Evolutionary conservation across 495 filamentous ascomycete species (phyloP).

Genomic region (Podospora australis): DNA sequence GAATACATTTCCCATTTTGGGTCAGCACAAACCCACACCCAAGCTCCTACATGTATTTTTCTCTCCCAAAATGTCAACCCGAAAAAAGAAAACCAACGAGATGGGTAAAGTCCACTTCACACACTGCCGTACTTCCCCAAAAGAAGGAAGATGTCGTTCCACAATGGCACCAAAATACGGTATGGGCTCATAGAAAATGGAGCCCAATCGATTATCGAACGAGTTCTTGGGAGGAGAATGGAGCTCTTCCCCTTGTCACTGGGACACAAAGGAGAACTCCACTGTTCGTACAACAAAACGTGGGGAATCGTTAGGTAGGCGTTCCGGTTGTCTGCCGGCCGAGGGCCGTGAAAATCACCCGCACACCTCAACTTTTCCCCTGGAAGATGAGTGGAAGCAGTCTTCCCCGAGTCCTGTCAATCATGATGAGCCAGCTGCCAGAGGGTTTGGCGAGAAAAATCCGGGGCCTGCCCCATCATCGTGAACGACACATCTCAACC

Average conservation of each 20-base stretch:
- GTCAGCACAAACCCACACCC: neutral
- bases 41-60: neutral
- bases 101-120: neutral
- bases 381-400: too few relatives aligned
- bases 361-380: too few relatives aligned
- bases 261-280: neutral
- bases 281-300: neutral
- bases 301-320: neutral
- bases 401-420: neutral
- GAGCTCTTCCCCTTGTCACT: neutral
- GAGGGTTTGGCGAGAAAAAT: neutral
- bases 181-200: neutral
- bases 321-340: neutral
- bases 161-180: neutral
- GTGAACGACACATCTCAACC: neutral
- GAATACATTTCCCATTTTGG: neutral
- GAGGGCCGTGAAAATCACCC: neutral
- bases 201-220: too few relatives aligned
- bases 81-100: too few relatives aligned
- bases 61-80: neutral
- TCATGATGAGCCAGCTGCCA: neutral
- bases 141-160: too few relatives aligned
- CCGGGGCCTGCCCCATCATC: neutral
- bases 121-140: neutral
- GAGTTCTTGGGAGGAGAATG: neutral